A percentile compares a stretch with the other conserved stretches of the same genome.
Conservation (phyloP, 2,329 filamentous ascomycete genomes). For the Colletotrichum destructivum region DNA sequence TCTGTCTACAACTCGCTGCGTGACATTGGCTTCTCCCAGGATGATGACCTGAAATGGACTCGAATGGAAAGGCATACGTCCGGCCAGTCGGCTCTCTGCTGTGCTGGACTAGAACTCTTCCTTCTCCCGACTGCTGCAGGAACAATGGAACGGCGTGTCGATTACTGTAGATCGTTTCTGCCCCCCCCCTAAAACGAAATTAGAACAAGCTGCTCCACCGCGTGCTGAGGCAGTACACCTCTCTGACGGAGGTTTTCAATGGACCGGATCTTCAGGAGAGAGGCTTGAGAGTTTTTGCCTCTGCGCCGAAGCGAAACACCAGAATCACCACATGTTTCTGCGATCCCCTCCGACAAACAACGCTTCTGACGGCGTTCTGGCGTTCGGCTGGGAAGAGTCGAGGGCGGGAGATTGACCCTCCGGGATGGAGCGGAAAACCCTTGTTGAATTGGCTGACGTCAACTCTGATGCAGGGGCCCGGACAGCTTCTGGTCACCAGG, state of each 20-base stretch:
- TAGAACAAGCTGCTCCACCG: slow-evolving; percentile 16
- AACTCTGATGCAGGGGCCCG: slow-evolving; percentile 13
- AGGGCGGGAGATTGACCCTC: background rate
- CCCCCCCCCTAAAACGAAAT: slow-evolving; percentile 3
- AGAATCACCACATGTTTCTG: background rate
- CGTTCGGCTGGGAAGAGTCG: background rate
- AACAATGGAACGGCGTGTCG: slow-evolving; percentile 24
- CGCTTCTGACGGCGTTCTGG: background rate
- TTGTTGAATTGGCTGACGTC: slow-evolving; percentile 32
- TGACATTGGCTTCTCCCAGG: too few relatives aligned
- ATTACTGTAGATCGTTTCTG: slow-evolving; percentile 22
- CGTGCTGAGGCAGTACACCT: slow-evolving; percentile 8
- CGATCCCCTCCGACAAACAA: background rate
- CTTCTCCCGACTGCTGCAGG: slow-evolving; percentile 29
- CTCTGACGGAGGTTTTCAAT: background rate
- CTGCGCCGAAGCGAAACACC: background rate
- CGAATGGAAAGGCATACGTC: too few relatives aligned
- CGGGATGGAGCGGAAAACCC: background rate
- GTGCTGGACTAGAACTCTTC: background rate
- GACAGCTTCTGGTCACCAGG: background rate
- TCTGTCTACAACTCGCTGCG: too few relatives aligned
- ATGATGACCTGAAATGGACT: too few relatives aligned
- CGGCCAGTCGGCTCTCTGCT: background rate
- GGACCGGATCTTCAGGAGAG: background rate
- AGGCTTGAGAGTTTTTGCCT: background rate